A percentile compares a stretch with the other conserved stretches of the same genome.
phyloP scores from a whole-genome alignment of 1,284 basidiomycete species.

The Ceratobasidium sp. region DNA sequence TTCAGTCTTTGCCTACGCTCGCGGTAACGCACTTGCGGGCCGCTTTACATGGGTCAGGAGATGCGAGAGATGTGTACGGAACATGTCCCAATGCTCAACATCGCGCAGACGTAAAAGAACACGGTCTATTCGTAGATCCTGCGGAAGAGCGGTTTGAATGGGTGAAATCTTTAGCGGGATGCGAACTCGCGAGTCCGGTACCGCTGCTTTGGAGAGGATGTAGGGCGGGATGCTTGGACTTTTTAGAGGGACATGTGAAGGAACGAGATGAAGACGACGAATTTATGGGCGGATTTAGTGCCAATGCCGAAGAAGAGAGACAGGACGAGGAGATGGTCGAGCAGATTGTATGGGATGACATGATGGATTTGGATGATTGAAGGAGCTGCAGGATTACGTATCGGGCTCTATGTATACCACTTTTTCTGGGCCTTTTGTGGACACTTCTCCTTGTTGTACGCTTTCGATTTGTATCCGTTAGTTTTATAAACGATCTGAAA shows the following conservation, averaged over 20 bases:
- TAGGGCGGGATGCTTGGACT: slow-evolving; percentile 12
- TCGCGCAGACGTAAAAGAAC: not conserved
- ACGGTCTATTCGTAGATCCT: slow-evolving; percentile 7
- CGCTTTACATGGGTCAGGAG: slow-evolving; percentile 12
- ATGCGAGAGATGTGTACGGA: slow-evolving; percentile 16
- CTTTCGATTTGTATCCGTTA: slow-evolving; percentile 1
- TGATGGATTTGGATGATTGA: slow-evolving; percentile 40
- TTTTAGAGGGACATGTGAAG: not conserved
- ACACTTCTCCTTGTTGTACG: not conserved
- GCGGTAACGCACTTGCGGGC: slow-evolving; percentile 2
- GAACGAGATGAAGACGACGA: slow-evolving; percentile 30
- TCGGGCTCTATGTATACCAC: not conserved
- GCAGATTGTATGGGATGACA: slow-evolving; percentile 37
- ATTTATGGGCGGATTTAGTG: slow-evolving; percentile 1
- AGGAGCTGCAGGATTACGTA: not conserved
- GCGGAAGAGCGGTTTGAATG: slow-evolving; percentile 26
- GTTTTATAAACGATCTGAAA: not conserved
- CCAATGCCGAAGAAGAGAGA: not conserved
- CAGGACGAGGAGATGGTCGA: not conserved
- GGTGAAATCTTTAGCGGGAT: slow-evolving; percentile 21
- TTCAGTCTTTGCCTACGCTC: not conserved
- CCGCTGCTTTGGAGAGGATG: slow-evolving; percentile 34
- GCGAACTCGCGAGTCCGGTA: not conserved
- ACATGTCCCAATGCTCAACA: slow-evolving; percentile 1
- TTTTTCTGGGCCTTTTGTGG: not conserved